phyloP scores from a whole-genome alignment of 2,329 filamentous ascomycete genomes.

The Fusarium tuaranense region DNA sequence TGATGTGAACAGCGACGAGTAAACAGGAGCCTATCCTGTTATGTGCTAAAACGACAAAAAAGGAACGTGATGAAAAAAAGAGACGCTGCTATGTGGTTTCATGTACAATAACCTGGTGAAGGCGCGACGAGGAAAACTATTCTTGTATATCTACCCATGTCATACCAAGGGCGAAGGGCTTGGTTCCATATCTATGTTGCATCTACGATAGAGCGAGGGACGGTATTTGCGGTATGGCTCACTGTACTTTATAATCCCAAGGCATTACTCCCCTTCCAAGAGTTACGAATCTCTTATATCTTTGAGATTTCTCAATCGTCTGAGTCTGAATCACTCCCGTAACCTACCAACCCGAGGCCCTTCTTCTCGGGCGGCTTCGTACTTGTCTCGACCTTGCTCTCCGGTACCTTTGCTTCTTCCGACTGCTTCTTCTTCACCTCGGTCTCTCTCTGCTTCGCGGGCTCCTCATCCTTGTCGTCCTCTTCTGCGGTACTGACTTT shows the following conservation, averaged over 20 bases:
- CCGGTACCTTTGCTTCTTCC: constrained; percentile 18
- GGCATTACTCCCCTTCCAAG: constrained; percentile 33
- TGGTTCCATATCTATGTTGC: constrained; percentile 12
- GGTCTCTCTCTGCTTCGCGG: constrained; percentile 22
- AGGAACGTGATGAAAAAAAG: not conserved
- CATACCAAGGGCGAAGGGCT: constrained; percentile 32
- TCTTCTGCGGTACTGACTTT: constrained; percentile 36
- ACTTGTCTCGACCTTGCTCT: not conserved
- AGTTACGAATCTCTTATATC: not conserved
- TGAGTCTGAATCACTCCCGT: constrained; percentile 63
- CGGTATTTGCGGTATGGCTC: constrained; percentile 18
- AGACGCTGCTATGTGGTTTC: constrained; percentile 19
- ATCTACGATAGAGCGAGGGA: constrained; percentile 37
- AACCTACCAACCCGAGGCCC: constrained; percentile 61
- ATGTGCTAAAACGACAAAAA: not conserved
- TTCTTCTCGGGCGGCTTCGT: constrained; percentile 36
- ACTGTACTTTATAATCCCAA: constrained; percentile 31
- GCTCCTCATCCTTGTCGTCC: constrained; percentile 23
- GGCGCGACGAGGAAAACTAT: constrained; percentile 19
- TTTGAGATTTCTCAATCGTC: constrained; percentile 45
- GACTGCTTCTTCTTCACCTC: constrained; percentile 18
- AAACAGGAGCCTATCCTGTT: constrained; percentile 1
- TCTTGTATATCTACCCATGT: constrained; percentile 37
- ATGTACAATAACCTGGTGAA: constrained; percentile 36
- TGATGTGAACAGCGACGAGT: constrained; percentile 53